A percentile compares a stretch with the other conserved stretches of the same genome.
These are phyloP conservation scores for Apophysomyces ossiformis DNA, from an alignment of 371 early-diverging fungal species.

Conservation along the genomic window DNA sequence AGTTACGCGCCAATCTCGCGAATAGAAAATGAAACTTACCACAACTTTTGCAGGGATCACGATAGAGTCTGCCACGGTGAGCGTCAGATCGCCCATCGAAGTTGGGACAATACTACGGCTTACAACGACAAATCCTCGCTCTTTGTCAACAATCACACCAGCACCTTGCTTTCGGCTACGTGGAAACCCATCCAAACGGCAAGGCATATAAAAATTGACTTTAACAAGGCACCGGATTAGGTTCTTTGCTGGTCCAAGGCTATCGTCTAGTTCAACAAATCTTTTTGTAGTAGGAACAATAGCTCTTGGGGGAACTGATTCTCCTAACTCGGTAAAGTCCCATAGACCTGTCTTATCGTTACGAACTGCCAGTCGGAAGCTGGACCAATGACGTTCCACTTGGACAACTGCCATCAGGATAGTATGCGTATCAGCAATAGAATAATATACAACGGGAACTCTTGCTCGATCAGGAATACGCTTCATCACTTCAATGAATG, in stretches of 20 bases:
- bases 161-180: slow-evolving; percentile 70
- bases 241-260: slow-evolving; percentile 60
- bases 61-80: slow-evolving; percentile 81
- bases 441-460: slow-evolving; percentile 82
- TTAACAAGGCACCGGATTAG: slow-evolving; percentile 69
- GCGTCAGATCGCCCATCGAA: slow-evolving; percentile 70
- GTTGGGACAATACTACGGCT: slow-evolving; percentile 76
- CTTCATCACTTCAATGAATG: slow-evolving; percentile 79
- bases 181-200: slow-evolving; percentile 71
- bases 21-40: slow-evolving; percentile 22
- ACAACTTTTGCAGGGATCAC: slow-evolving; percentile 79
- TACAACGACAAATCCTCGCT: slow-evolving; percentile 71
- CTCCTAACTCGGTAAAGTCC: slow-evolving; percentile 72
- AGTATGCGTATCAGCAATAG: slow-evolving; percentile 79
- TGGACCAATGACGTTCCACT: slow-evolving; percentile 82
- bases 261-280: slow-evolving; percentile 61
- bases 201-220: slow-evolving; percentile 69
- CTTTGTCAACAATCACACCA: slow-evolving; percentile 76
- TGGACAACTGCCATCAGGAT: slow-evolving; percentile 73
- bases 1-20: not conserved
- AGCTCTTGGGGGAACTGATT: slow-evolving; percentile 29
- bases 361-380: slow-evolving; percentile 76
- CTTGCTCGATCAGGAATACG: slow-evolving; percentile 76
- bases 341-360: slow-evolving; percentile 81
- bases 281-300: slow-evolving; percentile 61